phyloP scores from a whole-genome alignment of 1,284 basidiomycete genomes.

The Anthracocystis walkeri region DNA sequence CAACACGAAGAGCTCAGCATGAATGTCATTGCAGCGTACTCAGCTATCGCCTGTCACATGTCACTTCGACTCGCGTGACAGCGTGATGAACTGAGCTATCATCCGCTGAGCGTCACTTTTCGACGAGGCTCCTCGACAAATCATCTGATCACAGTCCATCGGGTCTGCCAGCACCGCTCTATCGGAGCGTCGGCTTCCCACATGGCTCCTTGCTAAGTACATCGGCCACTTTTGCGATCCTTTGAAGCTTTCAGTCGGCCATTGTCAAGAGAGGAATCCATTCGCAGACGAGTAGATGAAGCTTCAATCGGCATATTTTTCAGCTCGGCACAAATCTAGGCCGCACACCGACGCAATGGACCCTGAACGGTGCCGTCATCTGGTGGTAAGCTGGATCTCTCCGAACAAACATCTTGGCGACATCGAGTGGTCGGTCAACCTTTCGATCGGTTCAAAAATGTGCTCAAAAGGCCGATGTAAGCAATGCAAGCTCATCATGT shows the following conservation, averaged over 20 bases:
- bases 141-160: no score
- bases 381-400: background rate
- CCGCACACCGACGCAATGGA: constrained; percentile 3
- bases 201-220: no score
- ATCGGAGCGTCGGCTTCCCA: no score
- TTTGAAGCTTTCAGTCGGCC: background rate
- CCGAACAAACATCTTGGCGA: background rate
- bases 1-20: no score
- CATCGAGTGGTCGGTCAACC: constrained; percentile 10
- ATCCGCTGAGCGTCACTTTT: no score
- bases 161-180: no score
- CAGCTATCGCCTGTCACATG: no score
- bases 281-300: background rate
- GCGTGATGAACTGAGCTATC: no score
- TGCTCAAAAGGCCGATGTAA: background rate
- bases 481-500: background rate
- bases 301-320: constrained; percentile 2
- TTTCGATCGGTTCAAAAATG: background rate
- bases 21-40: no score
- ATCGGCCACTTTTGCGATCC: no score
- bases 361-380: background rate
- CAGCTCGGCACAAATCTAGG: background rate
- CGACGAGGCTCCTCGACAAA: no score
- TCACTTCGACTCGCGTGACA: no score
- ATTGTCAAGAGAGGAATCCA: background rate